These are phyloP conservation scores for Escallonia rubra DNA, from an alignment of 129 eudicot genomes.

Conservation along the genomic window DNA sequence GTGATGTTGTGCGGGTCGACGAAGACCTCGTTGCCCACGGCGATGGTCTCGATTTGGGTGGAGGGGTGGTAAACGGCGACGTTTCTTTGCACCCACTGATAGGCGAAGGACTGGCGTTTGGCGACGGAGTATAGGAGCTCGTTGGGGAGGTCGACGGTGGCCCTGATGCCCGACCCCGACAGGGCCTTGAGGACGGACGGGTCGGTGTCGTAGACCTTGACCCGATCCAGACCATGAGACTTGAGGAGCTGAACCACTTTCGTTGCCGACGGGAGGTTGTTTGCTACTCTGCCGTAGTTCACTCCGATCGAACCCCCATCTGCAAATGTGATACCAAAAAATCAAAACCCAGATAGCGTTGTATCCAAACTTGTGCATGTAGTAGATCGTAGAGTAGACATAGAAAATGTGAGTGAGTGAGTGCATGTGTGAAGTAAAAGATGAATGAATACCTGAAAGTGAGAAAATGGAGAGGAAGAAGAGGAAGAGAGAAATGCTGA, in stretches of 20 bases:
- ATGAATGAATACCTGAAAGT: slow-evolving; percentile 26
- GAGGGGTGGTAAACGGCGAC: slow-evolving; percentile 57
- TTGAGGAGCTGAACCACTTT: slow-evolving; percentile 62
- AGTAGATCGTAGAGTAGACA: too few relatives aligned
- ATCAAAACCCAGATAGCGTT: not conserved
- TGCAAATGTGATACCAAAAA: slow-evolving; percentile 19
- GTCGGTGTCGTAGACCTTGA: slow-evolving; percentile 86
- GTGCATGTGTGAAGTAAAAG: not conserved
- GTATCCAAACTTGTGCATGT: not conserved
- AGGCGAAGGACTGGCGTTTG: slow-evolving; percentile 49
- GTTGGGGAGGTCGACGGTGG: slow-evolving; percentile 79
- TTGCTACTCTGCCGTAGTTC: slow-evolving; percentile 78
- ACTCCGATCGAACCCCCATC: slow-evolving; percentile 80
- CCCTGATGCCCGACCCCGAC: slow-evolving; percentile 55
- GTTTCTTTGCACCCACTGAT: slow-evolving; percentile 56
- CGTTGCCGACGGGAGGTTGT: slow-evolving; percentile 71
- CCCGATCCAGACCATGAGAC: slow-evolving; percentile 60
- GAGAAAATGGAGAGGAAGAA: slow-evolving; percentile 28
- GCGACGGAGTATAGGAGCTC: slow-evolving; percentile 70
- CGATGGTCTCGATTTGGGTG: slow-evolving; percentile 78
- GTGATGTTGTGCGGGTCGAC: slow-evolving; percentile 74
- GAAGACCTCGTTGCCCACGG: slow-evolving; percentile 91
- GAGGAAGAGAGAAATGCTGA: slow-evolving; percentile 10
- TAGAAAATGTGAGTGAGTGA: not conserved
- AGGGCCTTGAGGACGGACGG: slow-evolving; percentile 65